These are phyloP conservation scores for Arabidopsis hybrid DNA, from an alignment of 441 rosid genomes.

Conservation along the genomic window DNA sequence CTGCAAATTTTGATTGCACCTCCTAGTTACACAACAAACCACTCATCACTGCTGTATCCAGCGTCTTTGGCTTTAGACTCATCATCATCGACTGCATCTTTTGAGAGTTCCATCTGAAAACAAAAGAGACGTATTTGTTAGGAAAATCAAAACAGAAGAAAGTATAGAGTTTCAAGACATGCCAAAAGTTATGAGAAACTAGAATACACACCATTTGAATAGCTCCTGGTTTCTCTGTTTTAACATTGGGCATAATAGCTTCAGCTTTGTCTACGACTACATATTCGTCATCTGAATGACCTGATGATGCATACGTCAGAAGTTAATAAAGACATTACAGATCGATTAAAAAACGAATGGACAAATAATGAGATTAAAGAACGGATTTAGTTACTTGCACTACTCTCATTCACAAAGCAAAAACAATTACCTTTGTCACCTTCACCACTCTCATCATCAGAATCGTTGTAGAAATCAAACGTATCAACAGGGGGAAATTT, in stretches of 20 bases:
- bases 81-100: not conserved
- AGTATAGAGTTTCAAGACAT: not conserved
- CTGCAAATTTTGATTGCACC: not conserved
- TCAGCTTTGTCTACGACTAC: conserved; percentile 24
- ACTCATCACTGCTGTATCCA: conserved; percentile 25
- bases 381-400: not conserved
- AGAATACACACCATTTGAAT: conserved; percentile 40
- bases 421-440: not conserved
- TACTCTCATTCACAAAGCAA: not conserved
- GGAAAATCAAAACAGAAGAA: not conserved
- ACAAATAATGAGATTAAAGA: not conserved
- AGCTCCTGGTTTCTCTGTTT: conserved; percentile 23
- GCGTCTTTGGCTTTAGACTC: conserved; percentile 7
- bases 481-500: not conserved
- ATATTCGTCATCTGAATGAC: conserved; percentile 28
- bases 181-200: conserved; percentile 7
- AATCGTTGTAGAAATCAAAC: conserved; percentile 15
- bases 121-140: not conserved
- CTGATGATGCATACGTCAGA: conserved; percentile 7
- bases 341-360: conserved; percentile 1
- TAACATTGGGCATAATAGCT: not conserved
- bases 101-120: conserved; percentile 36
- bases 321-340: not conserved
- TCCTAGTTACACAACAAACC: conserved; percentile 32
- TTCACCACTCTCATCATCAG: conserved; percentile 16